These are phyloP conservation scores for Aspergillus luchuensis DNA, from an alignment of 2,329 filamentous ascomycete species.

Conservation along the genomic window DNA sequence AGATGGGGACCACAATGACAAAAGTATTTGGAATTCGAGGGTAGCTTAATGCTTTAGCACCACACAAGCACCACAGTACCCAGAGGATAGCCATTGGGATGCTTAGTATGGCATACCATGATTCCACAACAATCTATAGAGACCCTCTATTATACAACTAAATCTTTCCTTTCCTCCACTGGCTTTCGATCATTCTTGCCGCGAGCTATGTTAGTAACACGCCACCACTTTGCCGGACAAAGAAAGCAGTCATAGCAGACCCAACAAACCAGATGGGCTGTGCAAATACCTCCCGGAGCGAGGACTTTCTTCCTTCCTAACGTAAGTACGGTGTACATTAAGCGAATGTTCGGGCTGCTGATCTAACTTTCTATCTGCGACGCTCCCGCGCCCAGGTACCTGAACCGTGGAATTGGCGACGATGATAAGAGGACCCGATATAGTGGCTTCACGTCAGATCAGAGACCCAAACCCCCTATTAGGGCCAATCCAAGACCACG, in stretches of 20 bases:
- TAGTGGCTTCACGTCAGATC: constrained; percentile 7
- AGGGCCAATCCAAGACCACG: neutral
- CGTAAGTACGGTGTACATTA: neutral
- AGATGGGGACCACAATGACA: neutral
- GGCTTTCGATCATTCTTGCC: neutral
- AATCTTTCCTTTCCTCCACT: neutral
- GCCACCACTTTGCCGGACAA: constrained; percentile 2
- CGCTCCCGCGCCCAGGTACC: neutral
- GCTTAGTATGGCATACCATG: neutral
- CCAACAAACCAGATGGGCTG: neutral
- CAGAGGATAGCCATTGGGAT: neutral
- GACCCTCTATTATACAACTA: neutral
- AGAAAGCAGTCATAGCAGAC: neutral
- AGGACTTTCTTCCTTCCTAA: neutral
- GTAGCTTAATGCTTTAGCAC: neutral
- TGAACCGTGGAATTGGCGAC: constrained; percentile 5
- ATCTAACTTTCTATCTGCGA: neutral
- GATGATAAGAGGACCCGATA: constrained; percentile 3
- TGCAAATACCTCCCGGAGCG: neutral
- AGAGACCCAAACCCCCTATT: neutral
- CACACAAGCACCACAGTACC: neutral
- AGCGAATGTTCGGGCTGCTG: neutral
- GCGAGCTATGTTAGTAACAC: neutral
- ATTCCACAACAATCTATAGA: neutral
- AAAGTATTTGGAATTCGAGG: neutral